Conservation (phyloP, 257 asterid species). For the Osmanthus fragrans region DNA sequence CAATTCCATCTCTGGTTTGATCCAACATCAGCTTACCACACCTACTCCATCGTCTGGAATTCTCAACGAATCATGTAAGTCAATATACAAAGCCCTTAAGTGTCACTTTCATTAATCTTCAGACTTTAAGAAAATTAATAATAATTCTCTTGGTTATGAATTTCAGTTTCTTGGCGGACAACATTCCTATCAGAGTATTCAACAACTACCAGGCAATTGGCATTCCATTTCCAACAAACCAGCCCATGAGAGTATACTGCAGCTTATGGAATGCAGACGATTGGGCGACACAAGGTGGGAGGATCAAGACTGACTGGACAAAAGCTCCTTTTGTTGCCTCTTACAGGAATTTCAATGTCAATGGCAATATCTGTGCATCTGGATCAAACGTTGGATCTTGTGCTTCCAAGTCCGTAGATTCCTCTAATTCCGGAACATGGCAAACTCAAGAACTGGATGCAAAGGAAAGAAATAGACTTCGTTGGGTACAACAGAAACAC, state of each 20-base stretch:
- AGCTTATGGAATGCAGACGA: conserved; percentile 53
- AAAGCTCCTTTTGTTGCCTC: conserved; percentile 30
- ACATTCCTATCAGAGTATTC: conserved; percentile 42
- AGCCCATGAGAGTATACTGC: conserved; percentile 40
- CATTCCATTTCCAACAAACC: conserved; percentile 35
- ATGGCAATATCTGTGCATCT: conserved; percentile 22
- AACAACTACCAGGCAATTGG: conserved; percentile 29
- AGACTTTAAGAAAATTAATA: background rate
- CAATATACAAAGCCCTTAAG: background rate
- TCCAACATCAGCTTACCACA: conserved; percentile 31
- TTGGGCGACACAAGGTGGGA: conserved; percentile 56
- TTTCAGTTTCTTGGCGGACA: conserved; percentile 43
- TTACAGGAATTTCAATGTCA: conserved; percentile 26
- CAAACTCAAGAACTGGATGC: conserved; percentile 41
- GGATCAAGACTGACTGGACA: conserved; percentile 43
- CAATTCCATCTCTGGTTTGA: conserved; percentile 42
- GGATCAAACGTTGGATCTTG: conserved; percentile 21
- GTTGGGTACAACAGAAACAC: conserved; percentile 45
- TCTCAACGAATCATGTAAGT: conserved; percentile 34
- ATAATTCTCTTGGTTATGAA: background rate
- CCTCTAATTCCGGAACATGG: conserved; percentile 27
- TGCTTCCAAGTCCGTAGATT: conserved; percentile 11
- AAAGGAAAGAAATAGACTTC: conserved; percentile 34
- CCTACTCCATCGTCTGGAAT: conserved; percentile 38
- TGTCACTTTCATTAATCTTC: background rate